A percentile compares a stretch with the other conserved stretches of the same genome.
These are phyloP conservation scores for Epichloe aotearoae DNA, from an alignment of 2,329 filamentous ascomycete genomes.

Conservation along the genomic window DNA sequence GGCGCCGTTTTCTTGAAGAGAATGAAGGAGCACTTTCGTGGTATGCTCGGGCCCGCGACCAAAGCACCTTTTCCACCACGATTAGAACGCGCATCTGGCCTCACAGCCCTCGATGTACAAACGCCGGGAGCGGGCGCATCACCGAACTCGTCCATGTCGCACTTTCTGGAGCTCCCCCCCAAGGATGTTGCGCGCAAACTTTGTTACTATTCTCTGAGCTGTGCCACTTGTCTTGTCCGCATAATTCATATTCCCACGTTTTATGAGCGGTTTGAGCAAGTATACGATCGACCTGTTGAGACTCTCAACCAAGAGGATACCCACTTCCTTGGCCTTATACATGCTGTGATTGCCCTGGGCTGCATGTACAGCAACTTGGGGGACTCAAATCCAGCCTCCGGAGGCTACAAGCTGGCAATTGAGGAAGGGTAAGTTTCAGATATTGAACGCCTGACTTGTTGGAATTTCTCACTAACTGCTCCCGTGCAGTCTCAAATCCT, in stretches of 20 bases:
- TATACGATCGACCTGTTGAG: slow-evolving; percentile 59
- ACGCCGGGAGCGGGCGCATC: slow-evolving; percentile 46
- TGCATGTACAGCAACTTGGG: slow-evolving; percentile 55
- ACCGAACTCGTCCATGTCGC: slow-evolving; percentile 39
- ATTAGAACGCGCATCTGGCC: slow-evolving; percentile 33
- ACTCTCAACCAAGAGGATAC: slow-evolving; percentile 51
- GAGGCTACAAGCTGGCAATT: slow-evolving; percentile 36
- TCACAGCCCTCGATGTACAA: slow-evolving; percentile 55
- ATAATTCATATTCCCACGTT: slow-evolving; percentile 76
- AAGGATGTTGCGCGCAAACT: slow-evolving; percentile 40
- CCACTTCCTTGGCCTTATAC: slow-evolving; percentile 56
- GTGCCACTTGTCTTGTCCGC: slow-evolving; percentile 46
- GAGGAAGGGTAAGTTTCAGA: slow-evolving; percentile 39
- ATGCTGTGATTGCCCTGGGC: slow-evolving; percentile 57
- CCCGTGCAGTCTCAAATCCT: slow-evolving; percentile 54
- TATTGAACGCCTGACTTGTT: neutral
- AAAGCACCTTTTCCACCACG: slow-evolving; percentile 45
- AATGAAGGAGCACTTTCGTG: slow-evolving; percentile 77
- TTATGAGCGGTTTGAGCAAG: slow-evolving; percentile 58
- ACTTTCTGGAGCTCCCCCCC: slow-evolving; percentile 54
- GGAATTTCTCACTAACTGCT: slow-evolving; percentile 11
- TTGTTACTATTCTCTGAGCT: slow-evolving; percentile 42
- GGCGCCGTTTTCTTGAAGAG: slow-evolving; percentile 77
- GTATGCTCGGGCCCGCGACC: slow-evolving; percentile 53
- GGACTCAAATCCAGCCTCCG: slow-evolving; percentile 33